Evolutionary conservation across 2,329 filamentous ascomycete species (phyloP).

Genomic region (Rugonectria rugulosa): DNA sequence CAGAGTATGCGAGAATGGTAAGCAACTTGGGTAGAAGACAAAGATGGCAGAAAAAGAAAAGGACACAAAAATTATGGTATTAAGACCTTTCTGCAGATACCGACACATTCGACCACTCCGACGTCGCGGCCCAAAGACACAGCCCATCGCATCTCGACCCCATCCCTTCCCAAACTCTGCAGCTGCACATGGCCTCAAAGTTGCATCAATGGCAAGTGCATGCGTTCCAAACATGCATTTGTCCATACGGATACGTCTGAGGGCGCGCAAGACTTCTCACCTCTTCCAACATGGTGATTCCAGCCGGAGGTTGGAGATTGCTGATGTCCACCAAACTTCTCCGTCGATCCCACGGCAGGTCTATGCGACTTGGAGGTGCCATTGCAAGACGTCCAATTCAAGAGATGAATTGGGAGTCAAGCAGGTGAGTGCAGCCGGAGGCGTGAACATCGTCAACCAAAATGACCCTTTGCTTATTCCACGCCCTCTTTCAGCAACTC

Average conservation of each 20-base stretch:
- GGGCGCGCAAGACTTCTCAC: too few relatives aligned
- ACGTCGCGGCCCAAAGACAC: not conserved
- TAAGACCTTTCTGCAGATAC: not conserved
- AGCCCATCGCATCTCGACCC: not conserved
- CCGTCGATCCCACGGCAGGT: conserved; percentile 1
- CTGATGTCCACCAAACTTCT: too few relatives aligned
- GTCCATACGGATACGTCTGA: too few relatives aligned
- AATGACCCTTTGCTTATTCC: not conserved
- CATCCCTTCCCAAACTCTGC: conserved; percentile 2
- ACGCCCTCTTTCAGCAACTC: not conserved
- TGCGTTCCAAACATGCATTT: conserved; percentile 20
- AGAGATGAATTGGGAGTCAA: not conserved
- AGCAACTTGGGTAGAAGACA: not conserved
- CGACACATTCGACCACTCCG: not conserved
- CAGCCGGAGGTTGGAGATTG: conserved; percentile 27
- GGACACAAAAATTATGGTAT: not conserved
- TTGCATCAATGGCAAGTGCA: conserved; percentile 20
- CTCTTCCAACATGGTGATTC: conserved; percentile 18
- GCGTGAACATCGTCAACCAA: not conserved
- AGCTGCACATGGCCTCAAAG: conserved; percentile 6
- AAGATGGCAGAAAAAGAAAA: not conserved
- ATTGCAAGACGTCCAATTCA: not conserved
- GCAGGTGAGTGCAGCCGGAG: conserved; percentile 11
- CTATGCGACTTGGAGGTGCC: not conserved
- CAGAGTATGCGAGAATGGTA: not conserved